phyloP scores from a whole-genome alignment of 2,329 filamentous ascomycete species.

The Ascomycota sp. region DNA sequence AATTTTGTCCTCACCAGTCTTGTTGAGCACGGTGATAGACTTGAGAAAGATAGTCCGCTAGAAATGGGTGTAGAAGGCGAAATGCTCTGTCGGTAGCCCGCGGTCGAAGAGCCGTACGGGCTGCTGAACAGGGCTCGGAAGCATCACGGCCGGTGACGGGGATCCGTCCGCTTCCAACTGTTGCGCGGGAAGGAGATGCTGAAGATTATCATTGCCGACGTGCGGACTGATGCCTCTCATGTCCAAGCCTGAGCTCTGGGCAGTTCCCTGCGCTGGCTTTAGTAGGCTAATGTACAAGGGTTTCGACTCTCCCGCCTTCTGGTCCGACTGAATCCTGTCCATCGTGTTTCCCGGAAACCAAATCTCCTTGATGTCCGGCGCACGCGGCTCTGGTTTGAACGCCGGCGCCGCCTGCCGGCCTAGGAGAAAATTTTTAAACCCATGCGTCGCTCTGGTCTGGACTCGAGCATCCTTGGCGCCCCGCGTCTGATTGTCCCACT shows the following conservation, averaged over 20 bases:
- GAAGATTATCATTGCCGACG: slow-evolving; percentile 8
- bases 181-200: slow-evolving; percentile 40
- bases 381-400: slow-evolving; percentile 31
- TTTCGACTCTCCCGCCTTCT: slow-evolving; percentile 68
- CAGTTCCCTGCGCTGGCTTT: slow-evolving; percentile 18
- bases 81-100: slow-evolving; percentile 62
- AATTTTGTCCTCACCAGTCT: slow-evolving; percentile 18
- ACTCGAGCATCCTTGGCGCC: too few relatives aligned
- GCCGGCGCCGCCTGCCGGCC: slow-evolving; percentile 4
- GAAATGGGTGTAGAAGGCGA: slow-evolving; percentile 86
- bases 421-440: slow-evolving; percentile 7
- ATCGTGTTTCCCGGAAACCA: slow-evolving; percentile 72
- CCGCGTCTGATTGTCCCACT: slow-evolving; percentile 47
- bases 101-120: slow-evolving; percentile 74
- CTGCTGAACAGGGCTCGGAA: slow-evolving; percentile 52
- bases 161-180: slow-evolving; percentile 46
- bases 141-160: slow-evolving; percentile 48
- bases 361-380: slow-evolving; percentile 49
- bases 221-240: slow-evolving; percentile 5
- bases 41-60: slow-evolving; percentile 70
- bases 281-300: slow-evolving; percentile 74
- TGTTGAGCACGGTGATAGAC: slow-evolving; percentile 27
- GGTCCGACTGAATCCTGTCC: slow-evolving; percentile 42
- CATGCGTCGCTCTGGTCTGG: slow-evolving; percentile 9
- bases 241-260: slow-evolving; percentile 7